phyloP scores from a whole-genome alignment of 352 stramenopile genomes.

The Phytophthora sojae region DNA sequence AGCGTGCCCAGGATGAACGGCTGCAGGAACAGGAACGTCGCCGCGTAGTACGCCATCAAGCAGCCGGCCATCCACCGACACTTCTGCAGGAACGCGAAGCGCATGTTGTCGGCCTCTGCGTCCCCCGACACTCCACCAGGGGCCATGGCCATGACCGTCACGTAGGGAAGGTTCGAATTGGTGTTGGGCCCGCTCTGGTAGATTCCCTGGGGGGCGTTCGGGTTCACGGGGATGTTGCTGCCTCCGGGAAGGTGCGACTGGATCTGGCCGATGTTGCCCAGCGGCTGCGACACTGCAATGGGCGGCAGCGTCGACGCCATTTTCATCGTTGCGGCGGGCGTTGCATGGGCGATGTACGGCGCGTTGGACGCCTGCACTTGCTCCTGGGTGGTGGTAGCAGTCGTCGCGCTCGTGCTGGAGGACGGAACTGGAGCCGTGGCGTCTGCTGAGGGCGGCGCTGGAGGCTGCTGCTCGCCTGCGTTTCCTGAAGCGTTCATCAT shows the following conservation, averaged over 20 bases:
- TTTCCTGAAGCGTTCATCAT: constrained; percentile 18
- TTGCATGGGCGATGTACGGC: constrained; percentile 51
- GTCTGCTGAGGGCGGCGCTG: neutral
- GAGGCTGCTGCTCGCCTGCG: neutral
- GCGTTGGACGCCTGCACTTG: constrained; percentile 24
- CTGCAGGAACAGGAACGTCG: constrained; percentile 78
- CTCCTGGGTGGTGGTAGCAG: constrained; percentile 18
- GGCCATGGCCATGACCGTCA: constrained; percentile 45
- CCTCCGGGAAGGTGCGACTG: constrained; percentile 43
- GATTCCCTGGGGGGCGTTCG: constrained; percentile 23
- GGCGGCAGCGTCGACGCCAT: constrained; percentile 42
- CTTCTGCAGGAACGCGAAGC: constrained; percentile 69
- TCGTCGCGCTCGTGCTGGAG: neutral
- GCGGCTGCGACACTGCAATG: constrained; percentile 52
- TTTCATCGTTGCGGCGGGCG: constrained; percentile 40
- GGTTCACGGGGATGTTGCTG: constrained; percentile 56
- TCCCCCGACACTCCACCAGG: constrained; percentile 30
- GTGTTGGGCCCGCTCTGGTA: constrained; percentile 20
- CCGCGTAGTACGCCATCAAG: constrained; percentile 76
- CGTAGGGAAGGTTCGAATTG: constrained; percentile 38
- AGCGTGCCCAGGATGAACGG: constrained; percentile 69
- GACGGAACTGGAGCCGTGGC: neutral
- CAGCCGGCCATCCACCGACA: constrained; percentile 65
- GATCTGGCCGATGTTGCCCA: constrained; percentile 42
- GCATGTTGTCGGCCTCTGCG: constrained; percentile 43